Percentiles rank a stretch among this genome's conserved stretches.
phyloP scores from a whole-genome alignment of 78 protist genomes.

The Dictyostelium capitatum region DNA sequence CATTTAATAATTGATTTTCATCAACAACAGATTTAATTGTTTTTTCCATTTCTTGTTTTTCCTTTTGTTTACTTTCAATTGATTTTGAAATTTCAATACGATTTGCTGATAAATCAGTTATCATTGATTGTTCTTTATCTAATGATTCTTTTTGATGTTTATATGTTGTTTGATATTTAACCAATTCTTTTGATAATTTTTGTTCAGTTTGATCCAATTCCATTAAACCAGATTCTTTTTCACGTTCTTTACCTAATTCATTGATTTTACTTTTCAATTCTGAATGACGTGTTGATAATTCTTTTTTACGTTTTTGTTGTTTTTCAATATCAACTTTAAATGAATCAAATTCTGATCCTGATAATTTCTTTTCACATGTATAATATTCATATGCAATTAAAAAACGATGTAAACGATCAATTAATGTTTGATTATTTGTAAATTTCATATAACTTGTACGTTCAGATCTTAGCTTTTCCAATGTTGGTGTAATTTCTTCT shows the following conservation, averaged over 20 bases:
- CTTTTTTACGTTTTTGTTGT: conserved; percentile 25
- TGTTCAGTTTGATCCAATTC: conserved; percentile 47
- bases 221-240: conserved; percentile 12
- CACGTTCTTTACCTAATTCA: background rate
- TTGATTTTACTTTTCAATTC: background rate
- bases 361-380: background rate
- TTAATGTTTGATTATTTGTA: conserved; percentile 64
- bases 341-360: conserved; percentile 20
- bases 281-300: background rate
- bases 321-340: conserved; percentile 37
- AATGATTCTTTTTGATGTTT: conserved; percentile 41
- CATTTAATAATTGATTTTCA: conserved; percentile 35
- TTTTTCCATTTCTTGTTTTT: background rate
- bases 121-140: conserved; percentile 44
- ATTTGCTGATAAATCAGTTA: background rate
- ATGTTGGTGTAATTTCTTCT: conserved; percentile 96
- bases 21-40: conserved; percentile 43
- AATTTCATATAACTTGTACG: conserved; percentile 86
- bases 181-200: conserved; percentile 77
- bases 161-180: conserved; percentile 38
- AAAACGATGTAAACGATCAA: conserved; percentile 86
- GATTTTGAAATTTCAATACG: conserved; percentile 16
- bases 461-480: conserved; percentile 94
- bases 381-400: conserved; percentile 87
- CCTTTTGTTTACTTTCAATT: conserved; percentile 54